Conservation (phyloP, 805 yeast species). For the Candida morakotiae region DNA sequence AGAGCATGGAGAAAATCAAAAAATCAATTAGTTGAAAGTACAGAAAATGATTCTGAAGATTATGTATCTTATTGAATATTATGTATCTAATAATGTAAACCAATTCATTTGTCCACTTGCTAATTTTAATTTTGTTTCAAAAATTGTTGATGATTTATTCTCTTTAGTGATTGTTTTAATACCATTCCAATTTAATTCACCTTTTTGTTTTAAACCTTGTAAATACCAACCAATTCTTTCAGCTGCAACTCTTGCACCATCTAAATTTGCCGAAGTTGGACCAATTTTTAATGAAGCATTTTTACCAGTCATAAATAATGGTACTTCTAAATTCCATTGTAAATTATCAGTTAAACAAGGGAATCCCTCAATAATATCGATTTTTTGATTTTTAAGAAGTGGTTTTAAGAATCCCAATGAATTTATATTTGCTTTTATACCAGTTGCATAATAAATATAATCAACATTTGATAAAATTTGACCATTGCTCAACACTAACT, state of each 20-base stretch:
- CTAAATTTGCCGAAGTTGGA: slow-evolving; percentile 44
- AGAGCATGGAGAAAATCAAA: slow-evolving; percentile 26
- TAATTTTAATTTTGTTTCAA: slow-evolving; percentile 15
- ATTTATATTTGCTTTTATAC: slow-evolving; percentile 27
- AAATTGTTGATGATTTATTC: neutral
- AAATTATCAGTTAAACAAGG: slow-evolving; percentile 43
- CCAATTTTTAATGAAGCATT: slow-evolving; percentile 40
- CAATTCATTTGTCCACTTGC: slow-evolving; percentile 28
- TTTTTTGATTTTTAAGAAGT: slow-evolving; percentile 22
- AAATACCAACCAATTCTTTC: slow-evolving; percentile 41
- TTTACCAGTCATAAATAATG: slow-evolving; percentile 40
- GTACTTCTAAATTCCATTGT: slow-evolving; percentile 37
- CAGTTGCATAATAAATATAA: slow-evolving; percentile 42
- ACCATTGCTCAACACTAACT: slow-evolving; percentile 10
- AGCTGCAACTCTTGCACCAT: slow-evolving; percentile 44
- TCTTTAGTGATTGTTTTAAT: slow-evolving; percentile 1
- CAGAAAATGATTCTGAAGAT: slow-evolving; percentile 31
- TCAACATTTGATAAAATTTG: slow-evolving; percentile 16
- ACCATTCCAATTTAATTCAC: slow-evolving; percentile 11
- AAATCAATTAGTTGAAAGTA: slow-evolving; percentile 12
- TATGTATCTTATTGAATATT: slow-evolving; percentile 27
- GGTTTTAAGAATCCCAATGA: slow-evolving; percentile 26
- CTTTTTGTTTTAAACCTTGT: slow-evolving; percentile 15
- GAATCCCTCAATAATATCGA: slow-evolving; percentile 30
- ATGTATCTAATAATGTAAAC: slow-evolving; percentile 17